These are phyloP conservation scores for Beauveria caledonica DNA, from an alignment of 2,329 filamentous ascomycete species.

Conservation along the genomic window DNA sequence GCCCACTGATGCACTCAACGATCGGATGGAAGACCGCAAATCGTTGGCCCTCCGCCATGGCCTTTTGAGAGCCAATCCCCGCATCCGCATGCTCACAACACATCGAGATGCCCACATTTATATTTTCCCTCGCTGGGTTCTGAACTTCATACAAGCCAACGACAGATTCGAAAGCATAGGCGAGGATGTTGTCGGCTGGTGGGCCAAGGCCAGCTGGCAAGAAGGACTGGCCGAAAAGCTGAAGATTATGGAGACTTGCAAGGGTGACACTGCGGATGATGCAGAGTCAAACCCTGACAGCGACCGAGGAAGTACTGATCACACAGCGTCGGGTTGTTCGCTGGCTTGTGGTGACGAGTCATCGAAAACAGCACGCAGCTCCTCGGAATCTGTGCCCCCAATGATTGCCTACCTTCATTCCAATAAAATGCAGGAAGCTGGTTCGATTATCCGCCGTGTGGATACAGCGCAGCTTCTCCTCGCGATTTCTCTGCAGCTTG, in stretches of 20 bases:
- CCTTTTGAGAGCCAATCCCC: slow-evolving; percentile 65
- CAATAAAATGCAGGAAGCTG: slow-evolving; percentile 31
- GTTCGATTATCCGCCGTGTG: slow-evolving; percentile 72
- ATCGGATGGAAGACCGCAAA: slow-evolving; percentile 68
- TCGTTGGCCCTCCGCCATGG: slow-evolving; percentile 67
- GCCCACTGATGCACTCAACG: slow-evolving; percentile 82
- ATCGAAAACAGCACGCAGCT: slow-evolving; percentile 2
- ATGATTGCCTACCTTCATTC: slow-evolving; percentile 79
- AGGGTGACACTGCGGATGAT: slow-evolving; percentile 30
- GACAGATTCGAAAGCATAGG: slow-evolving; percentile 79
- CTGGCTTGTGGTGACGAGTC: neutral
- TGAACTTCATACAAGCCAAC: slow-evolving; percentile 74
- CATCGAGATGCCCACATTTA: slow-evolving; percentile 92
- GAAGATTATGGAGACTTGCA: slow-evolving; percentile 54
- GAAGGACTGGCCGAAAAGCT: slow-evolving; percentile 71
- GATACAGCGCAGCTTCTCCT: slow-evolving; percentile 80
- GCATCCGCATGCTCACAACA: slow-evolving; percentile 70
- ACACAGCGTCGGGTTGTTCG: neutral
- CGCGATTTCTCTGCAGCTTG: slow-evolving; percentile 73
- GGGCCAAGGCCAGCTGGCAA: slow-evolving; percentile 93
- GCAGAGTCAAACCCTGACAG: slow-evolving; percentile 25
- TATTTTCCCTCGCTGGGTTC: slow-evolving; percentile 84
- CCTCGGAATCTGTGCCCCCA: slow-evolving; percentile 46
- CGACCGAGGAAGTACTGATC: slow-evolving; percentile 19
- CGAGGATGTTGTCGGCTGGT: slow-evolving; percentile 89